Evolutionary conservation across 805 yeast species (phyloP), one percentile per base, ranked within the genome.

Genomic region (Suhomyces pyralidae): DNA sequence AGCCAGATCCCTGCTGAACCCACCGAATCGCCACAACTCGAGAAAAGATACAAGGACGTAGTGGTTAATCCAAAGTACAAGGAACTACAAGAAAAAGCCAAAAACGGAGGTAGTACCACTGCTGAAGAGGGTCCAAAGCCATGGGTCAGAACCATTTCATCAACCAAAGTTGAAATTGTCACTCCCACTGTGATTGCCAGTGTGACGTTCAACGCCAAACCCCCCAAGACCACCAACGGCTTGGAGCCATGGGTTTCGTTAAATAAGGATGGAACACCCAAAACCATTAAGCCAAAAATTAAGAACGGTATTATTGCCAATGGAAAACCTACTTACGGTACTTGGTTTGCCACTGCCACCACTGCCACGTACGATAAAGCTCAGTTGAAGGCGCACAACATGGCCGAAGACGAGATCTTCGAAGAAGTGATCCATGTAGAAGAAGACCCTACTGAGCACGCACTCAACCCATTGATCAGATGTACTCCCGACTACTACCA

Each of bases 181-280:
- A 74, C 78, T 0, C 90, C 90, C 3, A 81, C 86, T 0, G 83
- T 83, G 20, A 76, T 84, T 56, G 85, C 77, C 12, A 86, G 86
- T 17, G 81, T 85, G 55, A 83, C 88, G 0, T 80, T 84, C 64
- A 75, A 80, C 51, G 83, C 84, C 25, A 85, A 86, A 55, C 90
- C 93, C 0, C 90, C 96, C 2, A 74, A 75, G 0, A 85, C 86
- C 44, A 81, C 90, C 5, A 76, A 84, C 58, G 86, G 88, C 8
- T 78, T 90, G 57, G 84, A 83, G 54, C 90, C 90, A 7, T 90
- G 97, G 97, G 74, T 90, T 40, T 81, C 90, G 2, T 74, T 90
- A 62, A 80, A 90, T 53, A 84, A 85, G 56, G 82, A 85, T 55
- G 97, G 97, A 15, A 67, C 78, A 8, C 96, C 97, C 50, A 84